These are phyloP conservation scores for Hygrophorus russula DNA, from an alignment of 768 basidiomycete species.

Conservation along the genomic window DNA sequence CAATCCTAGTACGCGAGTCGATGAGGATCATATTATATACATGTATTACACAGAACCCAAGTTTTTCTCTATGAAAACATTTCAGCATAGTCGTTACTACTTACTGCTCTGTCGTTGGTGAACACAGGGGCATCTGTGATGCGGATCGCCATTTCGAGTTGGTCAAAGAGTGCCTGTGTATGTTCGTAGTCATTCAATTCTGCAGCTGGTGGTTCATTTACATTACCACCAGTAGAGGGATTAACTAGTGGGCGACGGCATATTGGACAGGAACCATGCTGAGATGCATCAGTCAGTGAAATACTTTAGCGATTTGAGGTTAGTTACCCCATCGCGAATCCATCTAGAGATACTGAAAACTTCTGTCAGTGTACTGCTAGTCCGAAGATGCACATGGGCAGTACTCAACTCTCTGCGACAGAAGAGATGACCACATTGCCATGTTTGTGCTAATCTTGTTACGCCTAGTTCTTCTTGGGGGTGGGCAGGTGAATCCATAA, in stretches of 20 bases:
- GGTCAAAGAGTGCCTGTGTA: slow-evolving; percentile 6
- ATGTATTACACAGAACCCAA: too few relatives aligned
- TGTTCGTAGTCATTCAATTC: slow-evolving; percentile 4
- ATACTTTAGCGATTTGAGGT: slow-evolving; percentile 3
- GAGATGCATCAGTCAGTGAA: slow-evolving; percentile 7
- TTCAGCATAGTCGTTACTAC: slow-evolving; percentile 28
- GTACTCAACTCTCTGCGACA: slow-evolving; percentile 64
- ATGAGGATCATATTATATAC: slow-evolving; percentile 4
- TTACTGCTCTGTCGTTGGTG: slow-evolving; percentile 6
- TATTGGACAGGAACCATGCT: slow-evolving; percentile 59
- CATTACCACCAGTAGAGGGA: neutral
- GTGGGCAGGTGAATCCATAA: slow-evolving; percentile 72
- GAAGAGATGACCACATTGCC: slow-evolving; percentile 62
- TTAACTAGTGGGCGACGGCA: slow-evolving; percentile 41
- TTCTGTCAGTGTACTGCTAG: slow-evolving; percentile 10
- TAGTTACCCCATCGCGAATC: slow-evolving; percentile 45
- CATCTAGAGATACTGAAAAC: slow-evolving; percentile 49
- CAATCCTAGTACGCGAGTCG: neutral
- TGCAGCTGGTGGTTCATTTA: too few relatives aligned
- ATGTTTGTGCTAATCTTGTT: slow-evolving; percentile 40
- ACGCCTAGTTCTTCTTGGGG: slow-evolving; percentile 61
- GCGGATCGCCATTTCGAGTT: neutral
- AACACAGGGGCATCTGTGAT: slow-evolving; percentile 2
- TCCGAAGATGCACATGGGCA: slow-evolving; percentile 5
- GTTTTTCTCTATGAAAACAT: slow-evolving; percentile 43